These are phyloP conservation scores for Alternaria rosae DNA, from an alignment of 2,329 filamentous ascomycete species.

Conservation along the genomic window DNA sequence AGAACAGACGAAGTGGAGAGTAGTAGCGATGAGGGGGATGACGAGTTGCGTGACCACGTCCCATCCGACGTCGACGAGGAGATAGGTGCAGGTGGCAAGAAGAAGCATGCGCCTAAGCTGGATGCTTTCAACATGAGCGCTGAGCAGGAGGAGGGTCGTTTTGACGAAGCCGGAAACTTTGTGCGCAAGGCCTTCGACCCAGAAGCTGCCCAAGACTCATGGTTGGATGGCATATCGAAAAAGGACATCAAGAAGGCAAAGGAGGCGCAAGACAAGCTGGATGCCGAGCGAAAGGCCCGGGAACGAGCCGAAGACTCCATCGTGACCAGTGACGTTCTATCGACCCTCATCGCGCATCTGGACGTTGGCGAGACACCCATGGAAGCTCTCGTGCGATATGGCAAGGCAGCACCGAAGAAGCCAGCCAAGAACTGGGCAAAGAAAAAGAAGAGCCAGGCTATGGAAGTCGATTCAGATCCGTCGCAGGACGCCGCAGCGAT, in stretches of 20 bases:
- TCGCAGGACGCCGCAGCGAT: constrained; percentile 73
- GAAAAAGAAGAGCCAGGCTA: constrained; percentile 59
- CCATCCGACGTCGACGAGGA: constrained; percentile 80
- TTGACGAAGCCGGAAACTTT: constrained; percentile 91
- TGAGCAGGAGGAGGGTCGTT: constrained; percentile 91
- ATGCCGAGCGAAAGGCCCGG: constrained; percentile 75
- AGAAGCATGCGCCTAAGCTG: constrained; percentile 90
- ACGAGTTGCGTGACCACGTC: constrained; percentile 72
- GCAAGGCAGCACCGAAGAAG: constrained; percentile 63
- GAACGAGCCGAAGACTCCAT: constrained; percentile 77
- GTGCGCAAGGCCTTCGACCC: constrained; percentile 88
- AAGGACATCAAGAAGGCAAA: constrained; percentile 90
- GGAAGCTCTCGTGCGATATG: constrained; percentile 84
- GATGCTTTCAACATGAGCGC: constrained; percentile 94
- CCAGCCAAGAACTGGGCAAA: constrained; percentile 57
- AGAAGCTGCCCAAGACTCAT: constrained; percentile 88
- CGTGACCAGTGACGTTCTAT: constrained; percentile 76
- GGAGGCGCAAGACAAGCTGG: constrained; percentile 84
- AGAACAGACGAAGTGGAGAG: constrained; percentile 69
- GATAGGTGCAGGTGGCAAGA: constrained; percentile 86
- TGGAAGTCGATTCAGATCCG: constrained; percentile 72
- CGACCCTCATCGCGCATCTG: constrained; percentile 73
- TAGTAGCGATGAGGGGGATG: constrained; percentile 64
- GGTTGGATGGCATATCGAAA: constrained; percentile 91
- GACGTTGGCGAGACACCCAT: constrained; percentile 85